Conservation (phyloP, 129 eudicot genomes). For the Cynara cardunculus region DNA sequence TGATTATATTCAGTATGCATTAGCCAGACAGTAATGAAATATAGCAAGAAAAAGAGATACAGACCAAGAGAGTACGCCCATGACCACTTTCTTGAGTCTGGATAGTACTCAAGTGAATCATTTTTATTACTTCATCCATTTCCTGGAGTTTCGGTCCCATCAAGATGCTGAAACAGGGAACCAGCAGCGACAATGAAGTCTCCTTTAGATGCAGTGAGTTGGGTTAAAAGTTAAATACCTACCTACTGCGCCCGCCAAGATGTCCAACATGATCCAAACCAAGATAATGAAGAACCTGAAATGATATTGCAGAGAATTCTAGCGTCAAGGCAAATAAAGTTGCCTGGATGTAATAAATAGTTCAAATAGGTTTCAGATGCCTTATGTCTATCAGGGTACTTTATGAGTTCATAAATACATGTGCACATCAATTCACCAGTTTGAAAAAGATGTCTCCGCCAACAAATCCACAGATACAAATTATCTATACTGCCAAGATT, state of each 20-base stretch:
- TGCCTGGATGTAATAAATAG: conserved; percentile 19
- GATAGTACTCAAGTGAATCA: conserved; percentile 50
- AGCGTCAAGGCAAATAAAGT: conserved; percentile 16
- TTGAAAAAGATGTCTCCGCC: neutral
- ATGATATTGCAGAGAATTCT: conserved; percentile 34
- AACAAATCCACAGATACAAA: neutral
- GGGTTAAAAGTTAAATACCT: neutral
- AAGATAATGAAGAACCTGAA: conserved; percentile 96
- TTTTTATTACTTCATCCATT: conserved; percentile 87
- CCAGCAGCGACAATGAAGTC: conserved; percentile 11
- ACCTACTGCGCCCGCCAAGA: conserved; percentile 94
- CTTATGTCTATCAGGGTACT: neutral
- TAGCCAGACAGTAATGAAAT: conserved; percentile 31
- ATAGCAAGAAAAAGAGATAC: conserved; percentile 46
- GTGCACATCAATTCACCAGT: neutral
- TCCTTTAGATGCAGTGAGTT: neutral
- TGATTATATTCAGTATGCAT: conserved; percentile 3
- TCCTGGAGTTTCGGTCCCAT: conserved; percentile 85
- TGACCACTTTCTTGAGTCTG: conserved; percentile 34
- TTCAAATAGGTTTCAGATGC: conserved; percentile 1
- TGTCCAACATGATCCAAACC: conserved; percentile 99
- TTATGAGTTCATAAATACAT: neutral
- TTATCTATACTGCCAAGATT: neutral
- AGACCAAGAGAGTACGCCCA: conserved; percentile 78
- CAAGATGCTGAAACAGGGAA: conserved; percentile 51